Base-by-base conservation (phyloP, 2,329 filamentous ascomycete species). In the Aspergillus sp. region DNA sequence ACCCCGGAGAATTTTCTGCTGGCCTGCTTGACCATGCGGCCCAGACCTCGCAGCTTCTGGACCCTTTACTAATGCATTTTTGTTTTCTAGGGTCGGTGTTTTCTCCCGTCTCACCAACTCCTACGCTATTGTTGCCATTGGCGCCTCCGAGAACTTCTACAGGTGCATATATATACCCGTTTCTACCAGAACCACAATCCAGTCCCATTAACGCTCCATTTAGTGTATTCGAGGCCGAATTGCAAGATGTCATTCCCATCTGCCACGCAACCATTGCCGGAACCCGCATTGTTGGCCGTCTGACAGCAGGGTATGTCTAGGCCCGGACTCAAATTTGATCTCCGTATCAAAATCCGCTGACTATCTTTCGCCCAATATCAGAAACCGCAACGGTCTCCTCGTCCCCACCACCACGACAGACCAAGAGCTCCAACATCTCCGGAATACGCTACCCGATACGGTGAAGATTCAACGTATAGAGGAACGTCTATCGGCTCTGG, bases 101-200 rank as follows among this genome's bases (percentile, higher is more conserved):
- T 99, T 99, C 80, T 82, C 93, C 63, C 97, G 92, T 64, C 90
- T 99, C 76, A 99, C 95, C 70, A 99, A 99, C 81, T 94, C 92
- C 62, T 99, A 97, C 80, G 92, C 93, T 70, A 85, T 99, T 72
- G 92, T 97, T 70, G 93, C 94, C 67, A 87, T 97, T 68, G 95
- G 95, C 74, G 93, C 91, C 71, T 97, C 92, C 74, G 93, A 97
- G 84, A 98, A 98, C 86, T 99, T 99, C 81, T 98, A 98, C 88
- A 93, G 87, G 87, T 89, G 77, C 64, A 79, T 68, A 56, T 25
- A 25, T 28, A 10, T 7, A 25, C 45, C 19, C 38, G 25, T 10
- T n/a, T 7, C 8, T 17, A 7, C 38, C 23, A n/a, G 21, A 25
- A 17, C 13, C 21, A 62, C 39, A 32, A 45, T 5, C 10, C 28